Evolutionary conservation across 805 yeast species (phyloP), one percentile per base, ranked within the genome.

Genomic region (Ogataea methylovora): DNA sequence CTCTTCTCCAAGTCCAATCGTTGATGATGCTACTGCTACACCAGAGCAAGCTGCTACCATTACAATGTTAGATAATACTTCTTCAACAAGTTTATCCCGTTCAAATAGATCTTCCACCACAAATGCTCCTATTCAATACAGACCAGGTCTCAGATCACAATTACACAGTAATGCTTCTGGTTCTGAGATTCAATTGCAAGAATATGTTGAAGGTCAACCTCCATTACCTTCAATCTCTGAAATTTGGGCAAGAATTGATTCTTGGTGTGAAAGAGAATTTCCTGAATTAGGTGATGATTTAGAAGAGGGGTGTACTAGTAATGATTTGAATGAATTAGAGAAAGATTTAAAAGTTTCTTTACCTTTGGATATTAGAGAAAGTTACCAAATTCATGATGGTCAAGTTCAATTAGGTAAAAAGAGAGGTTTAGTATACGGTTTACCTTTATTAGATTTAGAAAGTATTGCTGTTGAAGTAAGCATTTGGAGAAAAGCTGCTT

Each of bases 221-320:
- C 75, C 75, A 14, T 51, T 69, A 34, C 75, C 76, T 13, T 77
- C 90, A 35, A 85, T 88, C 42, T 65, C 73, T 2, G 71, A 78
- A 16, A 83, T 96, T 10, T 90, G 97, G 97, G 72, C 83, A 42
- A 88, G 88, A 49, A 77, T 90, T 38, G 90, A 84, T 45, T 65
- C 75, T 14, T 90, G 97, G 96, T 65, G 90, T 14, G 65, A 73
- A 24, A 73, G 75, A 36, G 71, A 85, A 56, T 81, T 79, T 43
- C 84, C 92, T 2, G 98, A 90, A 58, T 64, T 92, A 37, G 72
- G 69, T 39, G 88, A 84, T 37, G 78, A 92, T 32, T 61, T 90
- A 42, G 77, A 79, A 50, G 79, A 75, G 33, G 82, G 86, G 20
- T 92, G 87, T 41, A 85, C 96, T 0, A 67, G 70, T 26, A 73